Evolutionary conservation across 2,329 filamentous ascomycete genomes (phyloP).

Genomic region (Diaporthe vexans): DNA sequence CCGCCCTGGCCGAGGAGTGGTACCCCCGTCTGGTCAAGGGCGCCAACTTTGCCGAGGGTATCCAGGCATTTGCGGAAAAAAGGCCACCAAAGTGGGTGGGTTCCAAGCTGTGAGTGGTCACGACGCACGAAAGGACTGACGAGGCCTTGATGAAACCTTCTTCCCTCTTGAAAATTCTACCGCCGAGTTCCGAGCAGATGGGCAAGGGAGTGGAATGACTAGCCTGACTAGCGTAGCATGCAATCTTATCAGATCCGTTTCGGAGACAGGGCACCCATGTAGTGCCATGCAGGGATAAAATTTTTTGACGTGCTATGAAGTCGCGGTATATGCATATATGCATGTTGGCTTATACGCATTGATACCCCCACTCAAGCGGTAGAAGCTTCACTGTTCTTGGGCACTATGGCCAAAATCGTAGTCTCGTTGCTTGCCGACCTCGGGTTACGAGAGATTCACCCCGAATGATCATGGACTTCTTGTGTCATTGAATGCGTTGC

Average conservation of each 20-base stretch:
- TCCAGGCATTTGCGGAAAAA: slow-evolving; percentile 48
- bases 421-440: background rate
- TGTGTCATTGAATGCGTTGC: background rate
- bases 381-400: background rate
- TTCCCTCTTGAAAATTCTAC: background rate
- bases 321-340: background rate
- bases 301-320: background rate
- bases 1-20: slow-evolving; percentile 45
- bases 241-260: slow-evolving; percentile 39
- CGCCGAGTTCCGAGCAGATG: slow-evolving; percentile 5
- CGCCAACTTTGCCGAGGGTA: slow-evolving; percentile 48
- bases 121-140: background rate
- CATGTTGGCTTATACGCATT: background rate
- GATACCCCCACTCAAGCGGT: background rate
- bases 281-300: background rate
- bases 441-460: background rate
- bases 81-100: slow-evolving; percentile 45
- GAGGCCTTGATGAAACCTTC: slow-evolving; percentile 1
- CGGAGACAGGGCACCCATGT: background rate
- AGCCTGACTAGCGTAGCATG: background rate
- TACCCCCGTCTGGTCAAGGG: slow-evolving; percentile 46
- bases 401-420: background rate
- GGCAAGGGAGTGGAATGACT: background rate
- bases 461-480: background rate
- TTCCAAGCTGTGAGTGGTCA: slow-evolving; percentile 45